Base-by-base conservation (phyloP, 495 filamentous ascomycete species). In the Xylaria acuta region DNA sequence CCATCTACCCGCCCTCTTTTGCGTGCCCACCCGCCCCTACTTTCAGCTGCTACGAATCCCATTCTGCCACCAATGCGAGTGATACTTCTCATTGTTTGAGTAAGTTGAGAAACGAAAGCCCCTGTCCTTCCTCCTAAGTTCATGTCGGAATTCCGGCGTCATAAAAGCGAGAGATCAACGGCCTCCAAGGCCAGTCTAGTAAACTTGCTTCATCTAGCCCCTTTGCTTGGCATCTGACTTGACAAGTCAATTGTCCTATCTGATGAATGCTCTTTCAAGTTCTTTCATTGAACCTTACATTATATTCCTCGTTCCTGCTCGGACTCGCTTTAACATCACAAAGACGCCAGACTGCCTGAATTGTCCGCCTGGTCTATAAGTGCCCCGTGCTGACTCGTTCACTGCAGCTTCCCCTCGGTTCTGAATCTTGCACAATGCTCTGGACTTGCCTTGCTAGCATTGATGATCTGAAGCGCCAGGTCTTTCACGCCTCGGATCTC, bases 391-490 rank as follows among this genome's bases (percentile, higher is more conserved):
- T 72, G 34, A 64, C 59, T 74, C 40, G 68, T 40, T 51, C 69
- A 60, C 54, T 54, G 74, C 62, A 79, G 77, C 49, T 68, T 75
- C 67, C 62, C 49, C 69, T 59, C 72, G 60, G 69, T 41, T 70
- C 59, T 71, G 58, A 38, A 43, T 72, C 60, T 34, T 16, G 41
- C 67, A 76, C 70, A 62, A 79, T 79, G 77, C 74, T 75, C 51
- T 62, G 73, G 66, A 64, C 41, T 71, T 66, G 49, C 34, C n/a
- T 58, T 76, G 68, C 74, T 72, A 67, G 65, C 56, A 75, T 72
- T 43, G 51, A 49, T 60, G 76, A 79, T 76, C 74, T 78, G 54
- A 70, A 64, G 49, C 74, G 69, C 69, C 76, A 75, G 76, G 74
- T 76, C 73, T 75, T 41, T 64, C 53, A 74, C 60, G 73, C 58